A percentile compares a stretch with the other conserved stretches of the same genome.
These are phyloP conservation scores for Wickerhamomyces sp. DNA, from an alignment of 1,139 yeast genomes.

Conservation along the genomic window DNA sequence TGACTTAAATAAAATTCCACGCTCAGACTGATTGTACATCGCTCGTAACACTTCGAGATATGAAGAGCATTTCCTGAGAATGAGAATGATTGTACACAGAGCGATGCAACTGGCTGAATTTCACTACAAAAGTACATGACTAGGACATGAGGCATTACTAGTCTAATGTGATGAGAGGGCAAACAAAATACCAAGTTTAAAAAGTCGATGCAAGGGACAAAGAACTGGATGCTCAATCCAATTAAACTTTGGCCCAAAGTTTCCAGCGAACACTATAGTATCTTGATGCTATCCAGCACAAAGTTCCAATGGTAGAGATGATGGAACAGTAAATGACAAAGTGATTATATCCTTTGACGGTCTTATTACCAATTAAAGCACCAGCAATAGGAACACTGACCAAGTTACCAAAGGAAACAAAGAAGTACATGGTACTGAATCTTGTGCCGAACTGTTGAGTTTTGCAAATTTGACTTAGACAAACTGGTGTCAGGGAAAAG, in stretches of 20 bases:
- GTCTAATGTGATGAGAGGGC: too few species aligned
- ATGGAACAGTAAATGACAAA: slow-evolving; percentile 36
- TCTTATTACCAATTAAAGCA: slow-evolving; percentile 38
- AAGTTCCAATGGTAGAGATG: slow-evolving; percentile 28
- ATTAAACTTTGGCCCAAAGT: slow-evolving; percentile 12
- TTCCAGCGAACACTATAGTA: slow-evolving; percentile 32
- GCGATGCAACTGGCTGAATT: not conserved
- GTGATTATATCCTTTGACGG: slow-evolving; percentile 28
- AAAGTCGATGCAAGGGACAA: too few species aligned
- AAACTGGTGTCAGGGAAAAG: slow-evolving; percentile 41
- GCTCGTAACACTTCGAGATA: too few species aligned
- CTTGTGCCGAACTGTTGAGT: slow-evolving; percentile 43
- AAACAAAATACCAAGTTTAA: too few species aligned
- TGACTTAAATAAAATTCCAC: not conserved
- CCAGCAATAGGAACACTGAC: slow-evolving; percentile 49
- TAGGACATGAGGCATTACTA: too few species aligned
- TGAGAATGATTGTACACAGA: too few species aligned
- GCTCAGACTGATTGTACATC: not conserved
- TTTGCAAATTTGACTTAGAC: slow-evolving; percentile 40
- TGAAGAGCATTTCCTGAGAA: too few species aligned
- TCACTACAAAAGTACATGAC: not conserved
- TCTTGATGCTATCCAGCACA: slow-evolving; percentile 30
- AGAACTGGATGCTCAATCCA: too few species aligned
- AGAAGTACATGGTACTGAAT: slow-evolving; percentile 43
- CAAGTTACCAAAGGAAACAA: slow-evolving; percentile 40